Evolutionary conservation across 192 early-diverging fungal genomes (phyloP).

Genomic region (Coemansia sp.): DNA sequence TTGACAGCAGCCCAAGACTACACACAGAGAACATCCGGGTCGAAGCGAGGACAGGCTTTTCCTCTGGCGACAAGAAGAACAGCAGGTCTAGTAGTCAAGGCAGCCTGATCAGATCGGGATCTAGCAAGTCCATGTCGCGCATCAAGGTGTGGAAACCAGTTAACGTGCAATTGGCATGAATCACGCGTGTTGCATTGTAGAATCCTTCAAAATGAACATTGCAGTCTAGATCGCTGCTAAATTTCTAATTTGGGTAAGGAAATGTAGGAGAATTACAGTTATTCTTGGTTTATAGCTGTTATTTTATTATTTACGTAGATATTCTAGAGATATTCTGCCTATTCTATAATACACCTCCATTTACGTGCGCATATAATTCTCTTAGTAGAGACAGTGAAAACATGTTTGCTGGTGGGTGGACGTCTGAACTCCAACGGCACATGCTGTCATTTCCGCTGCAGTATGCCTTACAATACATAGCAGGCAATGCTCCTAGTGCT

Average conservation of each 20-base stretch:
- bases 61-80: neutral
- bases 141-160: slow-evolving; percentile 29
- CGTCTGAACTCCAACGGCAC: slow-evolving; percentile 30
- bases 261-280: too few relatives aligned
- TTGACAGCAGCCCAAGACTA: slow-evolving; percentile 37
- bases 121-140: slow-evolving; percentile 24
- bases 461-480: neutral
- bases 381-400: neutral
- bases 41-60: neutral
- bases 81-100: slow-evolving; percentile 5
- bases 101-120: slow-evolving; percentile 6
- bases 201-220: too few relatives aligned
- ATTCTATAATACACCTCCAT: too few relatives aligned
- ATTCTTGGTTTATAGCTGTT: too few relatives aligned
- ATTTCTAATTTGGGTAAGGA: too few relatives aligned
- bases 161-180: slow-evolving; percentile 1
- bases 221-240: too few relatives aligned
- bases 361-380: neutral
- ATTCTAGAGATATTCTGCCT: too few relatives aligned
- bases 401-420: slow-evolving; percentile 12
- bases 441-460: slow-evolving; percentile 10
- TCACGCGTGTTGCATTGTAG: too few relatives aligned
- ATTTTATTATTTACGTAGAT: too few relatives aligned
- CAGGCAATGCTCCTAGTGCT: neutral
- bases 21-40: slow-evolving; percentile 26